Evolutionary conservation across 805 yeast genomes (phyloP), one percentile per base, ranked within the genome.

Genomic region (Ogataea ramenticola): DNA sequence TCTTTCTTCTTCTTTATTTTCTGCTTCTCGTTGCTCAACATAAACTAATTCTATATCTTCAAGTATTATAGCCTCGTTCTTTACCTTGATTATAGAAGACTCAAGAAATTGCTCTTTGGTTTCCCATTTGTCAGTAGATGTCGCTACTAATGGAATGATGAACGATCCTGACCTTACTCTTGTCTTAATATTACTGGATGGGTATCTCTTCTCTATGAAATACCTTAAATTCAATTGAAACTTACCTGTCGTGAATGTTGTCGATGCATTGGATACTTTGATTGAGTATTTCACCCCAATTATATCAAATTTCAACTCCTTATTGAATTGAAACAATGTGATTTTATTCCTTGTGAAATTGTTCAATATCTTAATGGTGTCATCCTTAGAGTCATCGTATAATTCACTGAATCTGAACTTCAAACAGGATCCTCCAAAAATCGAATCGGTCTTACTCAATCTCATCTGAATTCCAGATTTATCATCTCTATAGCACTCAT

Each of bases 371-470:
- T 27, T 45, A 20, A 50, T 22, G 21, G 30, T 43, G 30, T 51
- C 50, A 43, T 52, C 49, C 12, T 14, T 29, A 34, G 49, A 41
- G 31, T 55, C 45, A 21, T 55, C 49, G 1, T 45, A 42, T 36
- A 60, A 42, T 35, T 51, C 57, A 26, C 49, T 50, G 39, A 52
- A 56, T 9, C 43, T 43, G 4, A 70, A 44, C 30, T 57, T 58
- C 40, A 70, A 45, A 27, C 64, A 58, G 1, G 64, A 50, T 0
- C 75, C 74, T 1, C 71, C 70, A 39, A 58, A 60, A 46, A 47
- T 61, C 1, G 65, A 57, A 37, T 62, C 67, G 2, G 42, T 32
- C 21, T 53, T 50, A 36, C 48, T 46, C 15, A 63, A 35, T 32
- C n/a, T 45, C 52, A 50, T 52, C 40, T 45, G 60, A 30, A 50